phyloP scores from a whole-genome alignment of 805 yeast species.

The Starmerella stigmatis region DNA sequence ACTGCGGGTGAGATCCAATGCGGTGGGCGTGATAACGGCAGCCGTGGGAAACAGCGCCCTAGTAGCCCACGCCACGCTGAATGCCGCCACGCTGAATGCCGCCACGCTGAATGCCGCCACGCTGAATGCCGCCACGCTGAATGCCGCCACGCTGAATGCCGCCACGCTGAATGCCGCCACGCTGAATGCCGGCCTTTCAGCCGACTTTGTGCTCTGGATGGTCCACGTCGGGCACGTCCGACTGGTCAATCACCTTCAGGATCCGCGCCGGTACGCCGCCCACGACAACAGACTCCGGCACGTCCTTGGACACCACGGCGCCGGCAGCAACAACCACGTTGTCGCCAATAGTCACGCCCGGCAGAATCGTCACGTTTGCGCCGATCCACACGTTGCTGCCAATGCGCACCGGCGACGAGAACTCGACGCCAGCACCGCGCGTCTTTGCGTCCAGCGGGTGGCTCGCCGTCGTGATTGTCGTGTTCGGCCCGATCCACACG shows the following conservation, averaged over 20 bases:
- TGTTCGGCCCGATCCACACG: conserved; percentile 55
- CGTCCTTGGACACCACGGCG: conserved; percentile 47
- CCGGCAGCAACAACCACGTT: conserved; percentile 59
- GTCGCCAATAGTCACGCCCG: conserved; percentile 59
- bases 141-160: too few relatives aligned
- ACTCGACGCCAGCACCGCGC: conserved; percentile 41
- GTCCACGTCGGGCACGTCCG: background rate
- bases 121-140: too few relatives aligned
- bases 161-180: too few relatives aligned
- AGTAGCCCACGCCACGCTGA: too few relatives aligned
- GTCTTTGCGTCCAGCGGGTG: conserved; percentile 46
- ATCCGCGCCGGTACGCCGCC: conserved; percentile 57
- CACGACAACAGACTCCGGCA: conserved; percentile 46
- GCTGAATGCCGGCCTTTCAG: too few relatives aligned
- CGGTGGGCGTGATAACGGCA: too few relatives aligned
- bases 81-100: too few relatives aligned
- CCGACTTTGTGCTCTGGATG: background rate
- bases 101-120: too few relatives aligned
- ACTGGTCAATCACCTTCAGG: conserved; percentile 10
- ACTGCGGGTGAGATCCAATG: too few relatives aligned
- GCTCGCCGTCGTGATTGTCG: conserved; percentile 48
- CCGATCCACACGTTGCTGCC: conserved; percentile 66
- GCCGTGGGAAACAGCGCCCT: too few relatives aligned
- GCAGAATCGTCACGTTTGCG: conserved; percentile 42
- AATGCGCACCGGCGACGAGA: conserved; percentile 46